These are phyloP conservation scores for Sindora glabra DNA, from an alignment of 306 rosid species.

Conservation along the genomic window DNA sequence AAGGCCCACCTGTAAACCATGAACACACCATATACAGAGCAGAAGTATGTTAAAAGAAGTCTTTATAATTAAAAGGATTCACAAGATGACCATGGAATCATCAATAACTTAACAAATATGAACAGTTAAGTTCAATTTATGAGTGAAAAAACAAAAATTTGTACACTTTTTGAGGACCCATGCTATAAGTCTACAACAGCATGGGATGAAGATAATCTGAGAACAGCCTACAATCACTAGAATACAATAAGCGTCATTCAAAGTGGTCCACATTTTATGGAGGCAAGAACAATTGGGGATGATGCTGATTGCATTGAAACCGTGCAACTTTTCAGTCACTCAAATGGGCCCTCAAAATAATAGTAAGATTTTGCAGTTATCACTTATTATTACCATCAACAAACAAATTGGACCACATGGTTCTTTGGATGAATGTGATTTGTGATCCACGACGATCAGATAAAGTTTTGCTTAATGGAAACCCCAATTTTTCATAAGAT, in stretches of 20 bases:
- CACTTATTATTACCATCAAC: too few species aligned
- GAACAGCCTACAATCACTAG: slow-evolving; percentile 1
- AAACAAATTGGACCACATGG: slow-evolving; percentile 7
- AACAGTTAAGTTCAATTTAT: too few species aligned
- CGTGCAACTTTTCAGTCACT: slow-evolving; percentile 5
- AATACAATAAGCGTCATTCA: slow-evolving; percentile 13
- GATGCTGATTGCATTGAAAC: slow-evolving; percentile 3
- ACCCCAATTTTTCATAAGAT: too few species aligned
- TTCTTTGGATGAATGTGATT: background rate
- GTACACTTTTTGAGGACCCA: too few species aligned
- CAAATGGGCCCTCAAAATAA: background rate
- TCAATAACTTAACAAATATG: too few species aligned
- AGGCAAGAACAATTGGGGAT: background rate
- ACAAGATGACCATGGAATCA: background rate
- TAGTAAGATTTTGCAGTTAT: background rate
- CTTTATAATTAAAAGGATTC: background rate
- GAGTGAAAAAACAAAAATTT: background rate
- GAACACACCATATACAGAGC: background rate
- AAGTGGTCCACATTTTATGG: background rate
- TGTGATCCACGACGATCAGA: too few species aligned
- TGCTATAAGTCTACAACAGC: too few species aligned
- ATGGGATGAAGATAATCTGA: too few species aligned
- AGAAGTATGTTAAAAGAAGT: background rate
- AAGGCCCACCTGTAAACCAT: slow-evolving; percentile 46
- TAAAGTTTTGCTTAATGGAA: too few species aligned